Conservation (phyloP, 2,329 filamentous ascomycete genomes). For the Coniochaeta sp. region DNA sequence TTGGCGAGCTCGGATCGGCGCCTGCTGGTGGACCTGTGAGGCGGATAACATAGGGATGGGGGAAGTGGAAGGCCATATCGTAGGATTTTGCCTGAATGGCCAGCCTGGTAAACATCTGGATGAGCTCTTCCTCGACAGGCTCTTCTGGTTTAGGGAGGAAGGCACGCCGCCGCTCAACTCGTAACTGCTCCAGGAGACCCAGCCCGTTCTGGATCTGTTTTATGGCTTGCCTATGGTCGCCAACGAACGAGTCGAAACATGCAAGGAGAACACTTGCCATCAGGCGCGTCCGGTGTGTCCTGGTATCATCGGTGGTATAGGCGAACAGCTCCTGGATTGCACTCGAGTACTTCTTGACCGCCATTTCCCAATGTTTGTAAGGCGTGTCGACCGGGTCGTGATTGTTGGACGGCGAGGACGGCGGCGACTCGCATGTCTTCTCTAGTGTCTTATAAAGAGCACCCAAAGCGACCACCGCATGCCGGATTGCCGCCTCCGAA, state of each 20-base stretch:
- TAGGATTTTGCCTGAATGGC: conserved; percentile 61
- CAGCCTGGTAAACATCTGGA: conserved; percentile 55
- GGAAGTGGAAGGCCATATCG: conserved; percentile 62
- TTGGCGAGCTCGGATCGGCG: conserved; percentile 28
- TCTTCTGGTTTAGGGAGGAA: conserved; percentile 33
- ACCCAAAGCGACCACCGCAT: conserved; percentile 59
- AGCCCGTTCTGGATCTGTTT: conserved; percentile 53
- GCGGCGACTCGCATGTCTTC: conserved; percentile 43
- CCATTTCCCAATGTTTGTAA: conserved; percentile 49
- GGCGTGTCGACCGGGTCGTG: conserved; percentile 29
- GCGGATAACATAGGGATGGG: conserved; percentile 51
- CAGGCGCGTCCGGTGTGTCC: conserved; percentile 45
- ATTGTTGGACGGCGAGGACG: conserved; percentile 31
- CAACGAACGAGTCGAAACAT: conserved; percentile 62
- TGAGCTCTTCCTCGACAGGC: conserved; percentile 49
- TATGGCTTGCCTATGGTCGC: conserved; percentile 55
- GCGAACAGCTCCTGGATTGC: conserved; percentile 44
- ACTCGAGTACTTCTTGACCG: conserved; percentile 50
- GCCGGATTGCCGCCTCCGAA: conserved; percentile 50
- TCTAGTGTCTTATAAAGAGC: conserved; percentile 61
- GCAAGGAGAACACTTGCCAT: conserved; percentile 59
- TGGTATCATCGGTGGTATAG: conserved; percentile 30
- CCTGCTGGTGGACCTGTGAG: conserved; percentile 22
- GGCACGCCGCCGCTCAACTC: conserved; percentile 33
- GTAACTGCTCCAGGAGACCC: conserved; percentile 43